Base-by-base conservation (phyloP, 2,329 filamentous ascomycete genomes). In the Huntiella moniliformis region DNA sequence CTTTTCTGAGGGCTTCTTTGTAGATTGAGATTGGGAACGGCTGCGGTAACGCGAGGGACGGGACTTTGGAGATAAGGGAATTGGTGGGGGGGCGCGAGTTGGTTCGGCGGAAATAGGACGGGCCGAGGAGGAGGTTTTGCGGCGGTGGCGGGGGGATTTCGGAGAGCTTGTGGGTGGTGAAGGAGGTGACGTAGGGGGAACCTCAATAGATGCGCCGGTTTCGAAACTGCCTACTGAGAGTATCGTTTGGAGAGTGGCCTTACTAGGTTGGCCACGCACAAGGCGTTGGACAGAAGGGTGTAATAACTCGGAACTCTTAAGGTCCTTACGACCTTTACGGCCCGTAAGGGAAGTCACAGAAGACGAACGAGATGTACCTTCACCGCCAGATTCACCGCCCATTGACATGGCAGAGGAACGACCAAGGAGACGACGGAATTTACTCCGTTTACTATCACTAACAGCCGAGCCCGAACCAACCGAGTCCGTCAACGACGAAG, bases 181-280 rank as follows among this genome's bases (percentile, higher is more conserved):
- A 2, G 22, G 22, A 8, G 22, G 22, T 28, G 22, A 28, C 7
- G 22, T 28, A 8, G 22, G 22, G 22, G 22, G 22, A 10, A 28
- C 10, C 7, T 28, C 22, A 5, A 8, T 7, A 8, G 22, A 28
- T 28, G 22, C 10, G 1, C 22, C 50, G 28, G 46, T 49, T 17
- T 68, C 65, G 13, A 63, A 55, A 42, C 66, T 70, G 4, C 63
- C 66, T 6, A 70, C 66, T 49, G 68, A 70, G 44, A 70, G 53
- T 13, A 71, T 69, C 1, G 67, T 70, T 44, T 65, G 65, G 18
- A 70, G 54, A 0, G 65, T 68, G 18, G 69, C 67, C 51, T 63
- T 63, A 53, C 64, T 69, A n/a, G 59, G 53, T 31, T 65, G 61
- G 0, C 58, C 56, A 38, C 59, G 62, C 39, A 67, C 54, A 8